These are phyloP conservation scores for Pestalotiopsis fici DNA, from an alignment of 2,329 filamentous ascomycete species.

Conservation along the genomic window DNA sequence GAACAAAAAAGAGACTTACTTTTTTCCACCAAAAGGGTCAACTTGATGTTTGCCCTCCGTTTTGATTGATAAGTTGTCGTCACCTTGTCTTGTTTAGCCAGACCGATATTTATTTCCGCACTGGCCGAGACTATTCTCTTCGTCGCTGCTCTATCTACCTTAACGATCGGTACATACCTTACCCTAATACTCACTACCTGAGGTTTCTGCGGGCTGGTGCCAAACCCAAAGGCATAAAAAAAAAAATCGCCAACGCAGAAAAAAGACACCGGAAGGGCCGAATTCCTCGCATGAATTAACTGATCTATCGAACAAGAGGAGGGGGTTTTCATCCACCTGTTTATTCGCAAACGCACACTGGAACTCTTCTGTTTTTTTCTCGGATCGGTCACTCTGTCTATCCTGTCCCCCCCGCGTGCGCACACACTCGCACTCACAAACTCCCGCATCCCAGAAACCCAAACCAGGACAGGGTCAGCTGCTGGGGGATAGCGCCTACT, in stretches of 20 bases:
- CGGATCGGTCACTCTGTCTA: neutral
- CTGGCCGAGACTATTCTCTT: neutral
- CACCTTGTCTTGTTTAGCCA: neutral
- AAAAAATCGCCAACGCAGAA: neutral
- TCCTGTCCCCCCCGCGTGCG: neutral
- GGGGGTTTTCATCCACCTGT: neutral
- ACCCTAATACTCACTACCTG: neutral
- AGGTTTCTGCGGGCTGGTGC: neutral
- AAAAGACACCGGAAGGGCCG: neutral
- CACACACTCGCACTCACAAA: neutral
- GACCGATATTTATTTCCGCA: neutral
- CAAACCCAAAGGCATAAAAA: slow-evolving; percentile 4
- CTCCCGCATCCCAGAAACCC: neutral
- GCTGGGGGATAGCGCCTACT: slow-evolving; percentile 5
- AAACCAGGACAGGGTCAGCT: slow-evolving; percentile 8
- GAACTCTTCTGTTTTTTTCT: neutral
- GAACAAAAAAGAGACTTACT: neutral
- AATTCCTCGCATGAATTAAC: slow-evolving; percentile 6
- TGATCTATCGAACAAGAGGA: neutral
- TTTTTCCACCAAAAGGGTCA: neutral
- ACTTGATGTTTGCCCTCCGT: neutral
- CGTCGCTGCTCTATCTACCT: neutral
- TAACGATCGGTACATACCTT: neutral
- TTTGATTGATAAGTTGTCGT: neutral
- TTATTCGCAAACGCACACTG: too few relatives aligned